Percentiles rank a stretch among this genome's conserved stretches.
phyloP scores from a whole-genome alignment of 257 asterid genomes.

The Rauvolfia tetraphylla region DNA sequence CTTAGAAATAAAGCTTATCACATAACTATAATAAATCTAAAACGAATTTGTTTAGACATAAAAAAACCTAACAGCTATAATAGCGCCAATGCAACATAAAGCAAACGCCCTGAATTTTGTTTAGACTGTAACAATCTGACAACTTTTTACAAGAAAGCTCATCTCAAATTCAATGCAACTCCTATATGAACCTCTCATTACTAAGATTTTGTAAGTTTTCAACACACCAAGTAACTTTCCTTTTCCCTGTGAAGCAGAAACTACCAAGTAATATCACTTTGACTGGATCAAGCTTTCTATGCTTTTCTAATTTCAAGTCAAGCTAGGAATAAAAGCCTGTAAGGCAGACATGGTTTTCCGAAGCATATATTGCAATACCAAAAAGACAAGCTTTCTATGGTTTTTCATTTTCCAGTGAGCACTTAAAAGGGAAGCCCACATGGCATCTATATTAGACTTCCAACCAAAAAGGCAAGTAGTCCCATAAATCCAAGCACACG shows the following conservation, averaged over 20 bases:
- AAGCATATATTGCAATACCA: not conserved
- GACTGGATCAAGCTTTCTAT: not conserved
- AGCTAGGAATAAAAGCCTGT: not conserved
- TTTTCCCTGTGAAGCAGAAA: not conserved
- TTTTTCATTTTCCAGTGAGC: not conserved
- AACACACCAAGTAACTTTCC: not conserved
- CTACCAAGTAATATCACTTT: not conserved
- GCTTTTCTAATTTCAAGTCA: not conserved
- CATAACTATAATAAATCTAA: too few species aligned
- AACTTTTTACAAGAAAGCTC: not conserved
- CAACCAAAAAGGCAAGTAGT: not conserved
- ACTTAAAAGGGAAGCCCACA: not conserved
- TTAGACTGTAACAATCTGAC: too few species aligned
- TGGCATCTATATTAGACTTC: not conserved
- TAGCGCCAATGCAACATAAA: too few species aligned
- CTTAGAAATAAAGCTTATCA: too few species aligned
- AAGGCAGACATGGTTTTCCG: not conserved
- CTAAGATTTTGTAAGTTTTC: not conserved
- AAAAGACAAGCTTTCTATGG: not conserved
- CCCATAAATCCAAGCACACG: not conserved
- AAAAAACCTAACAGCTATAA: too few species aligned
- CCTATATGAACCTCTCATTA: not conserved
- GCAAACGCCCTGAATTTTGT: too few species aligned
- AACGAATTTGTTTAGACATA: too few species aligned
- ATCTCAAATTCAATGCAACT: not conserved